These are phyloP conservation scores for Sphaerulina vaccinii DNA, from an alignment of 2,329 filamentous ascomycete species.

Conservation along the genomic window DNA sequence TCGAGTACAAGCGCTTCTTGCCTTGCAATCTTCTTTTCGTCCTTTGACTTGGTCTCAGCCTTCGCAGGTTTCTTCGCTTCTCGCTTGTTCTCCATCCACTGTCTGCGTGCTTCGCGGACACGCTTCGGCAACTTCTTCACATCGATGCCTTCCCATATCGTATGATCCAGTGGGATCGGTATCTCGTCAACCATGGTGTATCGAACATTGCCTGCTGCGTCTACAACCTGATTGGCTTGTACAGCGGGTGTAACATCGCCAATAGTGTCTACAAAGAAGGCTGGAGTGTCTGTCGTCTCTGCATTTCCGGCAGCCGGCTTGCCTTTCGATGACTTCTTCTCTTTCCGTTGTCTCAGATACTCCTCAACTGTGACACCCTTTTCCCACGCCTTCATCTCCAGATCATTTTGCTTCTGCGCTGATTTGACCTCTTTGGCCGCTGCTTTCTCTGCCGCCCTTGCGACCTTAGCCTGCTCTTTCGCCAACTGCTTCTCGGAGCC, in stretches of 20 bases:
- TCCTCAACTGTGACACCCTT: conserved; percentile 42
- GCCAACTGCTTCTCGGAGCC: conserved; percentile 11
- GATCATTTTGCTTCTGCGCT: conserved; percentile 16
- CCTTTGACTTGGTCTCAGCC: conserved; percentile 1
- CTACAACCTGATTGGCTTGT: conserved; percentile 14
- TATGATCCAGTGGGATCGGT: conserved; percentile 21
- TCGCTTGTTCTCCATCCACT: conserved; percentile 22
- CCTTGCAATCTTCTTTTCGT: conserved; percentile 14
- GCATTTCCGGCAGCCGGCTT: not conserved
- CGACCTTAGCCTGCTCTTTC: conserved; percentile 5
- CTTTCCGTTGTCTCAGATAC: conserved; percentile 29
- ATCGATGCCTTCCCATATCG: conserved; percentile 24
- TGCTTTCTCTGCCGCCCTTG: conserved; percentile 18
- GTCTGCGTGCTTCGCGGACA: conserved; percentile 24
- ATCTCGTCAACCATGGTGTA: conserved; percentile 14
- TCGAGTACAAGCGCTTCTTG: conserved; percentile 11
- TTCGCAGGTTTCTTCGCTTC: conserved; percentile 10
- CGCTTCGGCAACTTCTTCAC: conserved; percentile 22
- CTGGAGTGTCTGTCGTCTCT: not conserved
- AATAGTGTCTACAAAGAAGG: conserved; percentile 20
- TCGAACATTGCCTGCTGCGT: conserved; percentile 18
- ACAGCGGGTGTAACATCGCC: conserved; percentile 18
- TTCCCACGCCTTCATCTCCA: conserved; percentile 30
- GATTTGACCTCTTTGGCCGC: conserved; percentile 20
- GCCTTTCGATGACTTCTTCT: conserved; percentile 25